Base-by-base conservation (phyloP, 495 filamentous ascomycete genomes). In the Xylaria flabelliformis region DNA sequence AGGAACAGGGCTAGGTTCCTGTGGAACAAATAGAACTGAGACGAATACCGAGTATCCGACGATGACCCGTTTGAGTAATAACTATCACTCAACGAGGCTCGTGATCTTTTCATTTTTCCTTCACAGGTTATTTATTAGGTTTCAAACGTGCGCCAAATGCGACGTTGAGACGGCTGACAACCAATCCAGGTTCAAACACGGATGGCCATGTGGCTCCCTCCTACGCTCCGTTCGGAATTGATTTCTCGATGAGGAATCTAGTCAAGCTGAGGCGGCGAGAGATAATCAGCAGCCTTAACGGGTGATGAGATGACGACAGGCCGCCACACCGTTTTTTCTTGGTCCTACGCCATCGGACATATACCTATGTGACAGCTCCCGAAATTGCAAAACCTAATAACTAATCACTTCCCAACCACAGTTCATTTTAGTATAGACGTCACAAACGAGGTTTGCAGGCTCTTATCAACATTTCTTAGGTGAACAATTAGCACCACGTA, bases 171-270 rank as follows among this genome's bases (percentile, higher is more conserved):
- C 68, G 58, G 58, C n/a, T 53, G 56, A 51, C 26, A 55, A 63
- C 68, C 68, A 56, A 71, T 56, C 61, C 69, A 32, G 46, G 56
- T 17, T 51, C 36, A 64, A 64, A 46, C 48, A 46, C 29, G 69
- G 69, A 9, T 64, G 56, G 69, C 69, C 69, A 71, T 71, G 69
- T 71, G 69, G 69, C 48, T 21, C 68, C 62, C 61, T 17, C 69
- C 36, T 46, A 42, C 36, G 46, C 59, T 56, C 46, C 46, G 29
- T 71, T 64, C 59, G 58, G 69, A 64, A 50, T 64, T 42, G 46
- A 46, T 46, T 71, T 55, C 69, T 71, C 36, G 48, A 71, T 71
- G 32, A 56, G 61, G 69, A 44, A 64, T 71, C 69, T 64, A 36
- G 34, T 64, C 61, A 48, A 67, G 6, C 29, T 67, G 44, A 44